Base-by-base conservation (phyloP, 116 monocot genomes). In the Trichopus zeylanicus region DNA sequence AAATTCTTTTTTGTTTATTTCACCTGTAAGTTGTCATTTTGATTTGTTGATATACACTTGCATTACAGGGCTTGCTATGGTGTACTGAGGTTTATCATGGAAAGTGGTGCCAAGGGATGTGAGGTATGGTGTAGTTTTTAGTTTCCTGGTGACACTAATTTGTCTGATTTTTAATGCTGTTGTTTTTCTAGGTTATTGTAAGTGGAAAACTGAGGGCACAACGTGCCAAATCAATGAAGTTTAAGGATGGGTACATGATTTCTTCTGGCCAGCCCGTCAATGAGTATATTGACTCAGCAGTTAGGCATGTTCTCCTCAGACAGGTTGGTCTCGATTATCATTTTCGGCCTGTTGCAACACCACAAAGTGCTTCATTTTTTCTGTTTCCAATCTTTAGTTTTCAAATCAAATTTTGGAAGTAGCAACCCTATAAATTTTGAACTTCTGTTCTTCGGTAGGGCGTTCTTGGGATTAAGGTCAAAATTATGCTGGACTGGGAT, bases 201-300 rank as follows among this genome's bases (percentile, higher is more conserved):
- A 88, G 88, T 61, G 88, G 88, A 22, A 88, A 88, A 29, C 77
- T 88, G 1, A 73, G 88, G 60, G 88, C 83, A 2, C 88, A 83
- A 26, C 83, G 88, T 55, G 88, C 88, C 18, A 88, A 88, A 46
- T 88, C 88, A 16, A 88, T 83, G 88, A 75, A 88, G 62, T 88
- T 88, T 53, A 88, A 88, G 71, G 83, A 88, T 75, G 88, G 88
- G 2, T 88, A 88, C 71, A 88, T 88, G 88, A 88, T 88, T 60
- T 88, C 88, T 16, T 88, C 80, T 51, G 83, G 88, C 32, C 80
- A 88, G 20, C 88, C 88, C 35, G 88, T 83, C 18, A 83, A 80
- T n/a, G 77, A 80, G 31, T 88, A 88, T 31, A 88, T 88, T 38
- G 88, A 83, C 57, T 80, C 88, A 0, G 88, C 83, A 5, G 88